Conservation (phyloP, 495 filamentous ascomycete genomes). For the Talaromyces trachyspermus region DNA sequence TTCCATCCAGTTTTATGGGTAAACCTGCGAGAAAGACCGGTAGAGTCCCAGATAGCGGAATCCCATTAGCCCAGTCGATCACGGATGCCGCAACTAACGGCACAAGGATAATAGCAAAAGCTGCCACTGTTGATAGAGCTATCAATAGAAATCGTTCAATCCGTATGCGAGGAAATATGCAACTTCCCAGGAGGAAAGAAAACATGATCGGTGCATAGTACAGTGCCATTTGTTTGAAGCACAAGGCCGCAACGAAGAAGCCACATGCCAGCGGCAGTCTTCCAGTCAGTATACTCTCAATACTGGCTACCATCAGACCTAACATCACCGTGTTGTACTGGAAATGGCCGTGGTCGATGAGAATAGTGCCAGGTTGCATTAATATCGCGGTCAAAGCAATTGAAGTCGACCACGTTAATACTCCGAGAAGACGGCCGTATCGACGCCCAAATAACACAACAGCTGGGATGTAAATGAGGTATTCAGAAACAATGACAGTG, state of each 20-base stretch:
- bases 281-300: constrained; percentile 81
- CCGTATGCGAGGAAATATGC: constrained; percentile 66
- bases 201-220: constrained; percentile 94
- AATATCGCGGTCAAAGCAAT: constrained; percentile 84
- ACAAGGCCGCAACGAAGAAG: constrained; percentile 89
- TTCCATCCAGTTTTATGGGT: constrained; percentile 50
- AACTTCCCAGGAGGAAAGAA: constrained; percentile 81
- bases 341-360: constrained; percentile 97
- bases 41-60: constrained; percentile 38
- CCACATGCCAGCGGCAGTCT: constrained; percentile 79
- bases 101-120: constrained; percentile 66
- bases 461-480: constrained; percentile 80
- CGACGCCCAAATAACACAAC: constrained; percentile 74
- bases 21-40: constrained; percentile 54
- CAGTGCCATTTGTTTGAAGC: constrained; percentile 98
- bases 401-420: constrained; percentile 69
- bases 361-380: constrained; percentile 84
- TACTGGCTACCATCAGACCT: constrained; percentile 73
- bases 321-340: constrained; percentile 99
- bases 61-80: constrained; percentile 49
- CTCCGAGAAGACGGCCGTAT: constrained; percentile 61
- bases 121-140: constrained; percentile 58
- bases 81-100: constrained; percentile 58
- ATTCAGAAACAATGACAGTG: constrained; percentile 84
- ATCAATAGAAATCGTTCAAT: constrained; percentile 66